Evolutionary conservation across 345 rosid genomes (phyloP), one percentile per base, ranked within the genome.

Genomic region (Toxicodendron radicans): DNA sequence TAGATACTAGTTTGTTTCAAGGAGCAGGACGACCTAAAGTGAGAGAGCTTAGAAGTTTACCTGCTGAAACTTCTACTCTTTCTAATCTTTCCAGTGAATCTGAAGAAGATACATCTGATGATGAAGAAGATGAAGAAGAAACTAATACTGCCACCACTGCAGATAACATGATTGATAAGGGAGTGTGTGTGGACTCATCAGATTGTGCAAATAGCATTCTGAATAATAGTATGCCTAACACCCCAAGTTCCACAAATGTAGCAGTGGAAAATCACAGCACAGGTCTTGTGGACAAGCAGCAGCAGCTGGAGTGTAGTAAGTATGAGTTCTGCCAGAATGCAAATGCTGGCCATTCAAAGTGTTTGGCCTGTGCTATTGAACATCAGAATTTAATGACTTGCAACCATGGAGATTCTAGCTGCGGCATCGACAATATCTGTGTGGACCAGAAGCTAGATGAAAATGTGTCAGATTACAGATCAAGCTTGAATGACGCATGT

Each of bases 31-130:
- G 67, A 75, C 69, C 71, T 35, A 78, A 49, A 76, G 71, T 87
- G 79, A 82, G 84, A 74, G 90, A 82, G 73, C 73, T 85, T 35
- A 87, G 85, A 80, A 82, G 84, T 78, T 83, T 91, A 78, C 91
- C 90, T 20, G 68, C 63, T 66, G 87, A 80, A 83, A 70, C 64
- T 35, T 27, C 70, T 58, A 53, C 63, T 72, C 52, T 78, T 6
- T 72, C 82, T 53, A 79, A 72, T 74, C 71, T 70, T 80, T 79
- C 85, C 75, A 72, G 78, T 66, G 87, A 80, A 75, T 79, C 83
- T 68, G 85, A 80, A 56, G 75, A 69, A 63, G 79, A 81, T 74
- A 23, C 78, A 66, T 85, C 87, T 16, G 86, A 75, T 35, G 85
- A 83, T 43, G 68, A 61, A 4, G 79, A 89, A 76, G 76, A 77